Percentiles rank a stretch among this genome's conserved stretches.
Evolutionary conservation across 2,329 filamentous ascomycete species (phyloP).

Genomic region (Talaromyces islandicus): DNA sequence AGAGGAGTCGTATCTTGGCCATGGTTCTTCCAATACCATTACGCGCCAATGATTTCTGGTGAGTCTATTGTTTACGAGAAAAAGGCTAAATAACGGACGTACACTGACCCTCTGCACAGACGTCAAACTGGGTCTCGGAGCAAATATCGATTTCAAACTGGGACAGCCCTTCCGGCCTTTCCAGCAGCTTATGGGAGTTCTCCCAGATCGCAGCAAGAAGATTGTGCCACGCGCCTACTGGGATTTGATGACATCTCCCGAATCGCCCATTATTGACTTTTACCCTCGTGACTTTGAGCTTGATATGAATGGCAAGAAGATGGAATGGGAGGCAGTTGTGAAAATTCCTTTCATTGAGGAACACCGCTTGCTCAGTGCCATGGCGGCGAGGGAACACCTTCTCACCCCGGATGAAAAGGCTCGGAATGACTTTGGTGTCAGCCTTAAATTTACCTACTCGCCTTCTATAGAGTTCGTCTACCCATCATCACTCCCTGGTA

Average conservation of each 20-base stretch:
- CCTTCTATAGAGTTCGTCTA: slow-evolving; percentile 73
- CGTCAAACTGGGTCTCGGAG: slow-evolving; percentile 78
- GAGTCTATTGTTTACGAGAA: slow-evolving; percentile 10
- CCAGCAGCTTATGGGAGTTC: slow-evolving; percentile 95
- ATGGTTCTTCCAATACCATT: slow-evolving; percentile 97
- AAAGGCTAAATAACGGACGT: neutral
- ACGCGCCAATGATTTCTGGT: slow-evolving; percentile 92
- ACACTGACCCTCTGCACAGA: slow-evolving; percentile 47
- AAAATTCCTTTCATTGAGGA: slow-evolving; percentile 99
- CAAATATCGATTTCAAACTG: slow-evolving; percentile 84
- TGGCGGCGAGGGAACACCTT: slow-evolving; percentile 74
- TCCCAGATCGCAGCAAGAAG: slow-evolving; percentile 94
- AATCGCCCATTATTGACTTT: slow-evolving; percentile 94
- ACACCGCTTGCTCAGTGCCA: slow-evolving; percentile 72
- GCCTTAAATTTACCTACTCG: slow-evolving; percentile 87
- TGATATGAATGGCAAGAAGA: slow-evolving; percentile 99
- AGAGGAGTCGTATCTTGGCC: slow-evolving; percentile 95
- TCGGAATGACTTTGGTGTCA: slow-evolving; percentile 86
- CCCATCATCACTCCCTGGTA: slow-evolving; percentile 76
- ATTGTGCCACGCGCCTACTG: slow-evolving; percentile 88
- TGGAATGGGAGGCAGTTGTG: slow-evolving; percentile 98
- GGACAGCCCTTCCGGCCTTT: slow-evolving; percentile 93
- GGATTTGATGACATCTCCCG: slow-evolving; percentile 81
- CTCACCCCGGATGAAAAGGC: slow-evolving; percentile 72
- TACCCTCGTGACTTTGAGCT: slow-evolving; percentile 95